phyloP scores from a whole-genome alignment of 1,139 yeast species.

The Lodderomyces orthopsilosis region DNA sequence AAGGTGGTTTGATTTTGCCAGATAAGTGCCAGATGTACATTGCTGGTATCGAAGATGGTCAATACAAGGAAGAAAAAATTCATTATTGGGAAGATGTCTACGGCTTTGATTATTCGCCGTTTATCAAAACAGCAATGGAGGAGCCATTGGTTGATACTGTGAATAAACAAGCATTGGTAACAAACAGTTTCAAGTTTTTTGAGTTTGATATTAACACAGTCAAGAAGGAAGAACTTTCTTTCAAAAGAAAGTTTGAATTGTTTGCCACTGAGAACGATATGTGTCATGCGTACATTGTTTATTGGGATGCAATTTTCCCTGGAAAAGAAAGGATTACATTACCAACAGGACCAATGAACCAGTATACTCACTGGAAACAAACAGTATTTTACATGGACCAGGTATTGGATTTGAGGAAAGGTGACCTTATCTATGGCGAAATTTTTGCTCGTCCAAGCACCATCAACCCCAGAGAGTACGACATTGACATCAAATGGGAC shows the following conservation, averaged over 20 bases:
- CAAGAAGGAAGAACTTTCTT: constrained; percentile 76
- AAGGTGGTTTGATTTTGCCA: constrained; percentile 91
- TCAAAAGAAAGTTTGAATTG: constrained; percentile 62
- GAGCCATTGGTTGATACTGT: constrained; percentile 96
- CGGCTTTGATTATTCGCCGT: constrained; percentile 88
- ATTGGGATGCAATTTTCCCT: constrained; percentile 92
- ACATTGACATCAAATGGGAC: constrained; percentile 61
- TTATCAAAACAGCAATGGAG: constrained; percentile 71
- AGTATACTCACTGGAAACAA: constrained; percentile 95
- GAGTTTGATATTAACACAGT: constrained; percentile 91
- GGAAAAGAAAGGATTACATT: constrained; percentile 62
- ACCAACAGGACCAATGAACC: constrained; percentile 79
- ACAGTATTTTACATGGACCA: constrained; percentile 89
- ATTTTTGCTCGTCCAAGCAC: constrained; percentile 76
- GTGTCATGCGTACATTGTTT: constrained; percentile 85
- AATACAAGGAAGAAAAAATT: constrained; percentile 88
- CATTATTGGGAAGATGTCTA: constrained; percentile 96
- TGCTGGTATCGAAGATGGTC: constrained; percentile 94
- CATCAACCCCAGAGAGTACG: constrained; percentile 80
- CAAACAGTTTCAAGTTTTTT: constrained; percentile 66
- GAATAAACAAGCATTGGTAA: constrained; percentile 71
- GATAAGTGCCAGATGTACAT: constrained; percentile 88
- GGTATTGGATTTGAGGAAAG: constrained; percentile 73
- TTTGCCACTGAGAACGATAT: constrained; percentile 75
- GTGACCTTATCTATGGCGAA: constrained; percentile 70